phyloP scores from a whole-genome alignment of 495 filamentous ascomycete genomes.

The Aspergillus homomorphus region DNA sequence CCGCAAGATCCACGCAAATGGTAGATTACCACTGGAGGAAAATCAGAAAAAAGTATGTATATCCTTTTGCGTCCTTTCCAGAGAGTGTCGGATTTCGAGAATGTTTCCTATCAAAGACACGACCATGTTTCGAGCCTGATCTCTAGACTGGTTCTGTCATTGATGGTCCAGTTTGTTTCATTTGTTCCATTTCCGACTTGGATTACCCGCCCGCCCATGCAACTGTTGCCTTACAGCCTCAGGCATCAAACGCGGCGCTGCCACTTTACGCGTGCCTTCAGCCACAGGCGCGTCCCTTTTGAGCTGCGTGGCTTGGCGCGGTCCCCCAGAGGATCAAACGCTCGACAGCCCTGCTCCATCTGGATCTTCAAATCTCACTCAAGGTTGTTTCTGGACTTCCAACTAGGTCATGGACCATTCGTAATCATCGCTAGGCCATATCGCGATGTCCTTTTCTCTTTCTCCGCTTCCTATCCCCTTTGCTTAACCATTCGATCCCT shows the following conservation, averaged over 20 bases:
- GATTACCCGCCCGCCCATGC: not conserved
- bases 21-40: not conserved
- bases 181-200: too few relatives aligned
- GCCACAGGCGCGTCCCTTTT: slow-evolving; percentile 39
- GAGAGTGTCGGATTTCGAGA: not conserved
- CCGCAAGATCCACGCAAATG: not conserved
- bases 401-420: slow-evolving; percentile 17
- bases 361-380: slow-evolving; percentile 14
- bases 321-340: slow-evolving; percentile 11
- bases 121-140: not conserved
- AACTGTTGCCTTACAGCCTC: slow-evolving; percentile 24
- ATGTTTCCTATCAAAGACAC: not conserved
- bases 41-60: not conserved
- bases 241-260: slow-evolving; percentile 25
- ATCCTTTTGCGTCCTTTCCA: not conserved
- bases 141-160: not conserved
- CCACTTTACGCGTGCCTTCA: slow-evolving; percentile 43
- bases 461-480: slow-evolving; percentile 14
- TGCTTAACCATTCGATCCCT: slow-evolving; percentile 16
- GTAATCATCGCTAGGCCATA: slow-evolving; percentile 19
- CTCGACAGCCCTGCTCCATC: slow-evolving; percentile 7
- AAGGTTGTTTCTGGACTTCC: slow-evolving; percentile 6
- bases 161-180: not conserved
- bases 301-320: slow-evolving; percentile 22
- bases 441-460: slow-evolving; percentile 34